phyloP scores from a whole-genome alignment of 1,284 basidiomycete genomes.

The Amylostereum areolatum region DNA sequence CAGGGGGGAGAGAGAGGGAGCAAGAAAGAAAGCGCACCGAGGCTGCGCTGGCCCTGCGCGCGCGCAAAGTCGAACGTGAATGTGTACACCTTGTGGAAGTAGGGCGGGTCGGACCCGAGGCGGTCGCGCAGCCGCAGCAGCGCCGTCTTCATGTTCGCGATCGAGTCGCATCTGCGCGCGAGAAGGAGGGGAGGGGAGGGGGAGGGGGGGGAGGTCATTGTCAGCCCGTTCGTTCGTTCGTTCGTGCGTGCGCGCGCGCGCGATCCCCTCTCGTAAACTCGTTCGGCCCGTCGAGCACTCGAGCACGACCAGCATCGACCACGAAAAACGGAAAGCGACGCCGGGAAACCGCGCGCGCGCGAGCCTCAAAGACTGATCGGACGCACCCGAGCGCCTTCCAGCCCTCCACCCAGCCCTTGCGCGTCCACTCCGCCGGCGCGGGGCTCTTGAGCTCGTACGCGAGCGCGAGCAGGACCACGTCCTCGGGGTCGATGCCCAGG shows the following conservation, averaged over 20 bases:
- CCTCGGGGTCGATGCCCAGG: constrained; percentile 63
- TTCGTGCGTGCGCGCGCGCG: too few relatives aligned
- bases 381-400: constrained; percentile 69
- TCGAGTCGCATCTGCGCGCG: constrained; percentile 58
- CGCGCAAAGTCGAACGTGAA: constrained; percentile 87
- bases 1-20: neutral
- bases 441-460: constrained; percentile 76
- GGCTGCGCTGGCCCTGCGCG: constrained; percentile 67
- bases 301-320: neutral
- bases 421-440: constrained; percentile 70
- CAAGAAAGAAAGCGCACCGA: constrained; percentile 39
- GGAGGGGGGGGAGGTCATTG: too few relatives aligned
- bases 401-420: constrained; percentile 74
- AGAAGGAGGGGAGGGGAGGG: neutral
- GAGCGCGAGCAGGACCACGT: constrained; percentile 71
- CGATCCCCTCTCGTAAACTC: too few relatives aligned
- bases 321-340: neutral
- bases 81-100: constrained; percentile 86
- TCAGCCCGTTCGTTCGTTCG: too few relatives aligned
- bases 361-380: too few relatives aligned
- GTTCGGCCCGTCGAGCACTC: too few relatives aligned
- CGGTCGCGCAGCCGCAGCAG: constrained; percentile 56
- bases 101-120: constrained; percentile 62
- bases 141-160: constrained; percentile 59
- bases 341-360: too few relatives aligned